Evolutionary conservation across 441 rosid species (phyloP), one percentile per base, ranked within the genome.

Genomic region (Croton setiger): DNA sequence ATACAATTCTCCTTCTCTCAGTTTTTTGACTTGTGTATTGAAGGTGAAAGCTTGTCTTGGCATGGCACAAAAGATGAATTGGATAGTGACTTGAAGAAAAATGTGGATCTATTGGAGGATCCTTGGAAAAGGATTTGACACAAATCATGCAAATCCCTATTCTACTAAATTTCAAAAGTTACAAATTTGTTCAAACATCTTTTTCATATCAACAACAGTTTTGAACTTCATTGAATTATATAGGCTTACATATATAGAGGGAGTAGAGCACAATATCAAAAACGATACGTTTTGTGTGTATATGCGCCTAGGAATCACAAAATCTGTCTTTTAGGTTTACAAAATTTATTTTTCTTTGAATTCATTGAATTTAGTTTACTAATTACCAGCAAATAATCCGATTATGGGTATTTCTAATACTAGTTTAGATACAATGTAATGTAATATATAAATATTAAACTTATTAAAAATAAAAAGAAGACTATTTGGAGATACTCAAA

Each of bases 81-180:
- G 62, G 83, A 83, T 68, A n/a, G 81, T 13, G 82, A 79, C 85
- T 63, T 75, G 74, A 73, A 75, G 74, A 52, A 69, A 73, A 64
- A 67, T 51, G 79, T 72, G 60, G 76, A 76, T 79, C 76, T 80
- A 66, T 45, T 7, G 76, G 78, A 61, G 72, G 80, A 78, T 77
- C 70, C 84, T 74, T 63, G 11, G 80, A 84, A 76, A 80, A 70
- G 66, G 83, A 84, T 74, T 72, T 72, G 76, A 80, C 86, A 78
- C 57, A 49, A 37, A 27, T 36, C 61, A 36, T 47, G 37, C 21
- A 60, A 43, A 43, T 52, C 61, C 59, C 31, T 20, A 18, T 65
- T 41, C 51, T 8, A 18, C 33, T 72, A 48, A 44, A 61, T 23
- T 68, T 39, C 48, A 36, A 68, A 59, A 62, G 18, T 57, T n/a